Conservation (phyloP, 495 filamentous ascomycete genomes). For the Lichina pygmaea region DNA sequence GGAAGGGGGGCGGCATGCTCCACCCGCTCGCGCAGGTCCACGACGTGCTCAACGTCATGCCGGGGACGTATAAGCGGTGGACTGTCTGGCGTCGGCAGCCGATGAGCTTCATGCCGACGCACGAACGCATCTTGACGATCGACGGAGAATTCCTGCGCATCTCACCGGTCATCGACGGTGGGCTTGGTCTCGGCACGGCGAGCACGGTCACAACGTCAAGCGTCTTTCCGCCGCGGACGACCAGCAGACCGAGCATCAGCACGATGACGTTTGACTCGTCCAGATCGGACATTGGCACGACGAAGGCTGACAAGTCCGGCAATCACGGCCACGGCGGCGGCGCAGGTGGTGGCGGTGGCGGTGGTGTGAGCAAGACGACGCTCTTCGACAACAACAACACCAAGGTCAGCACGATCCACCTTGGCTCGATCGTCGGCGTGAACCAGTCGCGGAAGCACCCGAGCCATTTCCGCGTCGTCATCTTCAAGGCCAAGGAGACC, state of each 20-base stretch:
- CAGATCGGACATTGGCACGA: too few species aligned
- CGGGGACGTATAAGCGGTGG: constrained; percentile 46
- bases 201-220: constrained; percentile 3
- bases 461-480: constrained; percentile 67
- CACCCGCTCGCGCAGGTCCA: constrained; percentile 62
- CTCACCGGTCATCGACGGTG: constrained; percentile 24
- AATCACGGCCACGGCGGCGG: not conserved
- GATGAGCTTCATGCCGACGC: constrained; percentile 73
- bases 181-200: constrained; percentile 14
- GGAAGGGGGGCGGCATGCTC: constrained; percentile 17
- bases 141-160: constrained; percentile 94
- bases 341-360: not conserved
- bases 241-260: too few species aligned
- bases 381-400: constrained; percentile 17
- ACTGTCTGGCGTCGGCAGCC: constrained; percentile 79
- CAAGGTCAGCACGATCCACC: constrained; percentile 78
- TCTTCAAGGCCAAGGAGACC: constrained; percentile 58
- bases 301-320: too few species aligned
- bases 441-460: constrained; percentile 81
- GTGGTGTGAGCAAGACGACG: constrained; percentile 8
- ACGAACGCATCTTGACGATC: constrained; percentile 61
- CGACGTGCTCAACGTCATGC: not conserved
- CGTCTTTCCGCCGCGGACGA: not conserved
- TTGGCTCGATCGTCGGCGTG: constrained; percentile 75
- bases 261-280: too few species aligned